These are phyloP conservation scores for Otatea glauca DNA, from an alignment of 176 grass and related monocot species.

Conservation along the genomic window DNA sequence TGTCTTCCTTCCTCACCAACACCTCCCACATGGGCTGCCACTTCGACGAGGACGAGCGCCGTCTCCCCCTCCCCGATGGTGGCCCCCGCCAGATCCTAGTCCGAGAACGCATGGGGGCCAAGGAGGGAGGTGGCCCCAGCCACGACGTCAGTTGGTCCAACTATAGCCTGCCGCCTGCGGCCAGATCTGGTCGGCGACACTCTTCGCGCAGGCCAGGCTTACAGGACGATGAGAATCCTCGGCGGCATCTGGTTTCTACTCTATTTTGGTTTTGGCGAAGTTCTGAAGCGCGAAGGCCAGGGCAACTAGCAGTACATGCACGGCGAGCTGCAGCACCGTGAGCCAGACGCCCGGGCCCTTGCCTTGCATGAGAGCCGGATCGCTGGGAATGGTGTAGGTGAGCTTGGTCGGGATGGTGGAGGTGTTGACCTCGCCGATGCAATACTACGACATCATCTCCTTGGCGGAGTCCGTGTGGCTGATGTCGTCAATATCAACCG, in stretches of 20 bases:
- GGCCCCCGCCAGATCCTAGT: too few species aligned
- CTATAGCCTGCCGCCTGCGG: too few species aligned
- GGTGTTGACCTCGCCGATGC: conserved; percentile 64
- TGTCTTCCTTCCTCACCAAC: too few species aligned
- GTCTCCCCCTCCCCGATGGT: too few species aligned
- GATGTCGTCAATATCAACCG: conserved; percentile 73
- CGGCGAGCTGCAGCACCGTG: conserved; percentile 53
- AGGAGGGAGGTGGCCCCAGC: too few species aligned
- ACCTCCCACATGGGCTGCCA: too few species aligned
- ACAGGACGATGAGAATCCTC: neutral
- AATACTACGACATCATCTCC: conserved; percentile 68
- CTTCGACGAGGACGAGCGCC: too few species aligned
- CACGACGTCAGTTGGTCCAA: too few species aligned
- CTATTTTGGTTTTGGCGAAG: conserved; percentile 46
- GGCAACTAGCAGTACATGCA: conserved; percentile 49
- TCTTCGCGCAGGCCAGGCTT: too few species aligned
- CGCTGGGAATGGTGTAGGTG: neutral
- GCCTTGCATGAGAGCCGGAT: neutral
- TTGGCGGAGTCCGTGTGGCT: conserved; percentile 64
- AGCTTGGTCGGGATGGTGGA: conserved; percentile 51
- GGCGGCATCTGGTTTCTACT: conserved; percentile 30
- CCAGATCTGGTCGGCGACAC: too few species aligned
- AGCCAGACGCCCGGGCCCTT: conserved; percentile 4
- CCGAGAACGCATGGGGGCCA: too few species aligned
- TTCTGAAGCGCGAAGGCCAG: conserved; percentile 43